Percentiles rank a stretch among this genome's conserved stretches.
phyloP scores from a whole-genome alignment of 2,329 filamentous ascomycete genomes.

The Penicillium sp. region DNA sequence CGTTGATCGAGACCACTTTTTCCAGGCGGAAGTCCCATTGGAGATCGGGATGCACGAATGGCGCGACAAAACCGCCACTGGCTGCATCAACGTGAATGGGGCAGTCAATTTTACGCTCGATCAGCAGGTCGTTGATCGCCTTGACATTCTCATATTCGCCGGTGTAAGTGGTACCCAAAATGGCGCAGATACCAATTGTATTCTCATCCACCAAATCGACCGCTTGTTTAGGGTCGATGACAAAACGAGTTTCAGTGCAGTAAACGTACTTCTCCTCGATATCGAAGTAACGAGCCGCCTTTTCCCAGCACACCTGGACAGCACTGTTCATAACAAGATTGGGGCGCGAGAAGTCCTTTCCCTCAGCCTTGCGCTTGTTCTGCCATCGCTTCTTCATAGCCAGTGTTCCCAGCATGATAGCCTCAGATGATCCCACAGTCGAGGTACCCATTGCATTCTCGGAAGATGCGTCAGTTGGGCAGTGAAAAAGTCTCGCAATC shows the following conservation, averaged over 20 bases:
- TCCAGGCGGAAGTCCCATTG: conserved; percentile 90
- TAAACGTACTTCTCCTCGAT: conserved; percentile 81
- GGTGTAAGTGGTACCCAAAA: conserved; percentile 90
- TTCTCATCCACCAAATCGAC: conserved; percentile 65
- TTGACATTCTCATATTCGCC: conserved; percentile 95
- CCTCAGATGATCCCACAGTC: conserved; percentile 83
- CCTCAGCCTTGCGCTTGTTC: conserved; percentile 77
- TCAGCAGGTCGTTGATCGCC: conserved; percentile 81
- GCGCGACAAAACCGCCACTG: conserved; percentile 87
- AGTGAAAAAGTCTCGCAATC: conserved; percentile 87
- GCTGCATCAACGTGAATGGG: conserved; percentile 95
- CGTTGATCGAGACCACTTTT: conserved; percentile 90
- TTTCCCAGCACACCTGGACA: conserved; percentile 97
- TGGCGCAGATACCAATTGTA: conserved; percentile 87
- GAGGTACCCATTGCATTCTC: conserved; percentile 78
- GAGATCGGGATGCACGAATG: conserved; percentile 80
- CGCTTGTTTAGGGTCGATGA: conserved; percentile 63
- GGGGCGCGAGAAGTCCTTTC: conserved; percentile 75
- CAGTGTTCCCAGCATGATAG: conserved; percentile 55
- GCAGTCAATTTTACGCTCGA: conserved; percentile 71
- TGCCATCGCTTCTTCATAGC: conserved; percentile 97
- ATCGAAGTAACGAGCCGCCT: conserved; percentile 85
- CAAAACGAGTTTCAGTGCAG: conserved; percentile 60
- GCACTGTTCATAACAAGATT: conserved; percentile 96
- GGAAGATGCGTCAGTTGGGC: conserved; percentile 57